Evolutionary conservation across 192 early-diverging fungal species (phyloP).

Genomic region (Podila epigama): DNA sequence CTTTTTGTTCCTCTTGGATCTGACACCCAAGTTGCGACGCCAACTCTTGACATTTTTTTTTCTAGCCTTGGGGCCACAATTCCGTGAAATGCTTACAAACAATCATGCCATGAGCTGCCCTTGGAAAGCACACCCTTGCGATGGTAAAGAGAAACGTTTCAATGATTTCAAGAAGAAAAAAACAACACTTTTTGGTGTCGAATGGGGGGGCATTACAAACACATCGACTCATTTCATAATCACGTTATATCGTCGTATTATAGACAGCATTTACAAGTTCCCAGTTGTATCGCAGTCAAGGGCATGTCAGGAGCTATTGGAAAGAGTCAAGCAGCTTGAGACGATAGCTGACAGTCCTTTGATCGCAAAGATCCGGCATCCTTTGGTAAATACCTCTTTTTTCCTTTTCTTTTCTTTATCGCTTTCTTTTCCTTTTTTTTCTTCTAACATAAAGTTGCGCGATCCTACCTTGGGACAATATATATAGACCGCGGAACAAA

Average conservation of each 20-base stretch:
- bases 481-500: conserved; percentile 9
- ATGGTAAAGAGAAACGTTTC: conserved; percentile 13
- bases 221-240: neutral
- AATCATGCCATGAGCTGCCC: conserved; percentile 26
- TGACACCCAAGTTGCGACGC: neutral
- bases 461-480: too few relatives aligned
- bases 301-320: conserved; percentile 14
- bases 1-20: too few relatives aligned
- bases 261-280: conserved; percentile 42
- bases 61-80: conserved; percentile 26
- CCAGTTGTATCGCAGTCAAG: conserved; percentile 27
- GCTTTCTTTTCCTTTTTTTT: neutral
- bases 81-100: conserved; percentile 32
- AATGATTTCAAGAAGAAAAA: neutral
- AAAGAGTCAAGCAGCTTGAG: conserved; percentile 7
- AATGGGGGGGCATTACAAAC: too few relatives aligned
- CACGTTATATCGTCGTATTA: neutral
- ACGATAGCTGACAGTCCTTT: conserved; percentile 3
- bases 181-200: too few relatives aligned
- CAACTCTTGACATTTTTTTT: neutral
- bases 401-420: neutral
- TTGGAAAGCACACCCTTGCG: conserved; percentile 41
- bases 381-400: conserved; percentile 18
- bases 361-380: conserved; percentile 12
- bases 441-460: neutral